These are phyloP conservation scores for Comarum palustre DNA, from an alignment of 306 rosid species.

Conservation along the genomic window DNA sequence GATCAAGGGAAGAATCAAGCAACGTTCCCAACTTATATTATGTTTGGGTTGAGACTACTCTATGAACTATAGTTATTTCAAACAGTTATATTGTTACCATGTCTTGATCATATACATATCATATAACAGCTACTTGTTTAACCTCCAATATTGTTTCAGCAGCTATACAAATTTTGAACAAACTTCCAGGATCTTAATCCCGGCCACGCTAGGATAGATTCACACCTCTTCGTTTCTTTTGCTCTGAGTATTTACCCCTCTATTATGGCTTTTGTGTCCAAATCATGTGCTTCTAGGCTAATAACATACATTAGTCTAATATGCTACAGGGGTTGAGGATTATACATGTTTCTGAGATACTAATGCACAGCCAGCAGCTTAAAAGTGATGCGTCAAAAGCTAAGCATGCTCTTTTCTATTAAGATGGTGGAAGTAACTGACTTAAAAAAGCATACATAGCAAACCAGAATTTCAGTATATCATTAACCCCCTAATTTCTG, in stretches of 20 bases:
- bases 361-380: neutral
- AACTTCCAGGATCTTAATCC: constrained; percentile 1
- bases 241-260: neutral
- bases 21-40: neutral
- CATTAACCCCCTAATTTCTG: neutral
- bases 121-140: neutral
- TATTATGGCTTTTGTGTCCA: neutral
- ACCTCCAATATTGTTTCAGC: neutral
- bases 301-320: neutral
- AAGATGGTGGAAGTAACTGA: neutral
- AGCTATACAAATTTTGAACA: neutral
- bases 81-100: neutral
- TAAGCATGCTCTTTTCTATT: neutral
- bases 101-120: neutral
- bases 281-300: neutral
- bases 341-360: neutral
- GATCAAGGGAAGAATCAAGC: neutral
- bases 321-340: neutral
- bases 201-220: neutral
- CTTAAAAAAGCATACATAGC: neutral
- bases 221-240: neutral
- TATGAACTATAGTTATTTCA: neutral
- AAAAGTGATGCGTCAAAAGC: neutral
- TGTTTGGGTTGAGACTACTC: neutral
- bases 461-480: neutral